These are phyloP conservation scores for Jamesozyma jinghongensis DNA, from an alignment of 805 yeast species.

Conservation along the genomic window DNA sequence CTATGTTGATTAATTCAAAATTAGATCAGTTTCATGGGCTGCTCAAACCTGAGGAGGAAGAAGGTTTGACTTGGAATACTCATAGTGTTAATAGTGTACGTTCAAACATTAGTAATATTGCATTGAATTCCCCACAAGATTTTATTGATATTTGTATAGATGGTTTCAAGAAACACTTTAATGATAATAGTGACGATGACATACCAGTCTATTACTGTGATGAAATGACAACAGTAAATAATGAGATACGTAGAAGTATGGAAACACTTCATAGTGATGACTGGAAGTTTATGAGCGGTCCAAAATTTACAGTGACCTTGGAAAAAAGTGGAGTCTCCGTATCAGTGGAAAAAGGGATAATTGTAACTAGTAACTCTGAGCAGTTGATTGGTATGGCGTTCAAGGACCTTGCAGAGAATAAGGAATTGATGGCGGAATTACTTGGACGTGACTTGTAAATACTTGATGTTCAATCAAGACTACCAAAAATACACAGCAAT, in stretches of 20 bases:
- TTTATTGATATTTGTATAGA: constrained; percentile 23
- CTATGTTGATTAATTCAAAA: constrained; percentile 71
- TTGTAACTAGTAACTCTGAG: constrained; percentile 11
- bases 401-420: constrained; percentile 4
- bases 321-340: constrained; percentile 29
- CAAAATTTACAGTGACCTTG: constrained; percentile 53
- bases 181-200: constrained; percentile 17
- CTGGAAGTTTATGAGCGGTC: constrained; percentile 74
- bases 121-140: constrained; percentile 33
- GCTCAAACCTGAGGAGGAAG: constrained; percentile 39
- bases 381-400: constrained; percentile 13
- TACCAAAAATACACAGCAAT: no score
- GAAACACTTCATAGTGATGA: constrained; percentile 46
- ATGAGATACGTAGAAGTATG: constrained; percentile 35
- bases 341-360: constrained; percentile 44
- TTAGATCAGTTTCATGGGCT: constrained; percentile 51
- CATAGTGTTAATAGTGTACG: constrained; percentile 67
- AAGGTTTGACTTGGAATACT: constrained; percentile 38
- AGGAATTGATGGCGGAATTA: background rate
- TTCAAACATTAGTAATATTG: constrained; percentile 66
- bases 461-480: no score
- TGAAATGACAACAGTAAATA: constrained; percentile 22
- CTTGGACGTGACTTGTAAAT: background rate
- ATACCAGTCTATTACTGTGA: constrained; percentile 26
- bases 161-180: constrained; percentile 15